Evolutionary conservation across 129 eudicot genomes (phyloP).

Genomic region (Saposhnikovia divaricata): DNA sequence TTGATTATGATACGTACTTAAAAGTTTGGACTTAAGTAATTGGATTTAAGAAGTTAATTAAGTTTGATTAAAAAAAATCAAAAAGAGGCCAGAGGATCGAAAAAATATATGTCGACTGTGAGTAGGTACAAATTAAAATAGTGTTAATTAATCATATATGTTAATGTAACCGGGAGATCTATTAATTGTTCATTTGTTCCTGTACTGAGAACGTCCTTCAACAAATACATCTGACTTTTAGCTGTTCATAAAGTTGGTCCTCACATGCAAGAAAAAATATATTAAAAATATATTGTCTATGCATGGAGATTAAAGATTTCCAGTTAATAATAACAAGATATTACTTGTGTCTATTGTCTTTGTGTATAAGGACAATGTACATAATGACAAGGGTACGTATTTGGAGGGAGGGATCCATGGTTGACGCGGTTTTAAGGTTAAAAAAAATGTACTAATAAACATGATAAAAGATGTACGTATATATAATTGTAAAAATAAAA

Average conservation of each 20-base stretch:
- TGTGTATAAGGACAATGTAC: conserved; percentile 4
- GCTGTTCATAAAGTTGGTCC: neutral
- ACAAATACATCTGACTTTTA: neutral
- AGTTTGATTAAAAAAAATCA: too few species aligned
- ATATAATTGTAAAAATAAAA: too few species aligned
- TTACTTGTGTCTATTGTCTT: neutral
- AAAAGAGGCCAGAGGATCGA: too few species aligned
- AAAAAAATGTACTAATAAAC: neutral
- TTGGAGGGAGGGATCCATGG: neutral
- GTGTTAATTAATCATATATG: too few species aligned
- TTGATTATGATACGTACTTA: neutral
- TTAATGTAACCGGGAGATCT: too few species aligned
- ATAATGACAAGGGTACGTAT: conserved; percentile 14
- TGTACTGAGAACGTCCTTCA: neutral
- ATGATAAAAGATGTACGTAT: neutral
- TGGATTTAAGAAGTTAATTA: neutral
- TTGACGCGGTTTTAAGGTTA: conserved; percentile 6
- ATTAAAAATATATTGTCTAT: neutral
- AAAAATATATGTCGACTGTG: too few species aligned
- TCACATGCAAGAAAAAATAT: neutral
- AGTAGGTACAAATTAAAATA: too few species aligned
- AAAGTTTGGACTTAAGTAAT: neutral
- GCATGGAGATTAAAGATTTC: neutral
- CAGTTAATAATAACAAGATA: neutral
- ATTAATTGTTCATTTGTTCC: neutral